phyloP scores from a whole-genome alignment of 768 basidiomycete species.

The Russula vinacea region DNA sequence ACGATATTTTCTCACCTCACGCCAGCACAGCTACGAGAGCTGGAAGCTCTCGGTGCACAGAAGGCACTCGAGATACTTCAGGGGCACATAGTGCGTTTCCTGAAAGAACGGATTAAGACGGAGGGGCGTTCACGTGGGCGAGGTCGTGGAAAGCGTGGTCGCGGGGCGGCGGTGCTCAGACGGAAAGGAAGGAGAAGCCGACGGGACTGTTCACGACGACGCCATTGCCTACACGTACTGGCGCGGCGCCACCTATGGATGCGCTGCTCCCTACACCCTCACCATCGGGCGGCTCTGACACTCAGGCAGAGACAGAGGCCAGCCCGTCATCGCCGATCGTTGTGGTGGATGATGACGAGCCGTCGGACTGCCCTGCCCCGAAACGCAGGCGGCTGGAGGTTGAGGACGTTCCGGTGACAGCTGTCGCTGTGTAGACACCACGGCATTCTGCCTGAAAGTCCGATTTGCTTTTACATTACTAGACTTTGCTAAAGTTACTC shows the following conservation, averaged over 20 bases:
- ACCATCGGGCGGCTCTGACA: constrained; percentile 23
- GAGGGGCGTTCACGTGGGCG: constrained; percentile 35
- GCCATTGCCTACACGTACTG: constrained; percentile 21
- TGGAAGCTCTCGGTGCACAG: constrained; percentile 78
- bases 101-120: constrained; percentile 68
- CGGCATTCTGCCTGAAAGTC: background rate
- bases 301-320: constrained; percentile 32
- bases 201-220: constrained; percentile 26
- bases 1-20: constrained; percentile 78
- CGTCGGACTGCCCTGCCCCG: constrained; percentile 48
- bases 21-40: constrained; percentile 64
- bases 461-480: constrained; percentile 8
- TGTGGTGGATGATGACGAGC: constrained; percentile 54
- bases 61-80: constrained; percentile 80
- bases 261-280: constrained; percentile 39
- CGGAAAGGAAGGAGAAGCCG: constrained; percentile 18
- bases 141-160: constrained; percentile 30
- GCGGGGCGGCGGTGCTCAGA: constrained; percentile 22
- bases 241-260: constrained; percentile 21
- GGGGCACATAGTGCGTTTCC: constrained; percentile 76
- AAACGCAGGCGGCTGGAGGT: constrained; percentile 50
- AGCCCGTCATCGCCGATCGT: constrained; percentile 54
- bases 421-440: constrained; percentile 15
- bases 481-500: constrained; percentile 13
- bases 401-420: constrained; percentile 11